Base-by-base conservation (phyloP, 352 stramenopile genomes). In the Heterotrichella gracilis region DNA sequence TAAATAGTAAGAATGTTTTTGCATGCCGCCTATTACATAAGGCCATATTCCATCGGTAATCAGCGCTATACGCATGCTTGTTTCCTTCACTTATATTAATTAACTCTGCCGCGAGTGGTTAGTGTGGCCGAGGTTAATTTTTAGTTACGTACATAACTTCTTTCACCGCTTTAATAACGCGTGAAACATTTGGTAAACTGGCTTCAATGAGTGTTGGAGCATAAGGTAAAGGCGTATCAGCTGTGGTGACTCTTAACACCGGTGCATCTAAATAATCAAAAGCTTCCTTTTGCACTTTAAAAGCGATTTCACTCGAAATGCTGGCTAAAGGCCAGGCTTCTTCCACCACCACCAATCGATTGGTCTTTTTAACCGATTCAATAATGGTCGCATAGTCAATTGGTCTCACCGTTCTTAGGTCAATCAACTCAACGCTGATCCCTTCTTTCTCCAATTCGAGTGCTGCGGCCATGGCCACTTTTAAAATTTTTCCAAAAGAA, bases 221-320 rank as follows among this genome's bases (percentile, higher is more conserved):
- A 81, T 98, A 98, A 41, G 92, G 87, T 90, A 97, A 97, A 25
- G 92, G 92, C 70, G 96, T 87, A 78, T 98, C 92, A 25, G 90
- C 93, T 75, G 88, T 85, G 22, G 88, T 96, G 70, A 98, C 86
- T 71, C 92, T 83, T 78, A 96, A 87, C 66, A 96, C 77, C 2
- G 92, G 92, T 20, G 92, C 91, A 79, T 98, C 92, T 74, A 98
- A 80, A 80, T 95, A 96, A 80, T 98, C 92, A 74, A 98, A 98
- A 23, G 85, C 87, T 23, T 94, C 88, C 81, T 97, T 90, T 83
- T 95, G 94, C 75, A 96, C 79, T 53, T 95, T 84, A n/a, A 86
- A 88, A 68, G 85, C 85, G 74, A 98, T 96, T 75, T 98, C 90
- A 14, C 90, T 87, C 39, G 87, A 88, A 74, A 98, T 93, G 70